Conservation (phyloP, 2,329 filamentous ascomycete genomes). For the Elsinoe arachidis region DNA sequence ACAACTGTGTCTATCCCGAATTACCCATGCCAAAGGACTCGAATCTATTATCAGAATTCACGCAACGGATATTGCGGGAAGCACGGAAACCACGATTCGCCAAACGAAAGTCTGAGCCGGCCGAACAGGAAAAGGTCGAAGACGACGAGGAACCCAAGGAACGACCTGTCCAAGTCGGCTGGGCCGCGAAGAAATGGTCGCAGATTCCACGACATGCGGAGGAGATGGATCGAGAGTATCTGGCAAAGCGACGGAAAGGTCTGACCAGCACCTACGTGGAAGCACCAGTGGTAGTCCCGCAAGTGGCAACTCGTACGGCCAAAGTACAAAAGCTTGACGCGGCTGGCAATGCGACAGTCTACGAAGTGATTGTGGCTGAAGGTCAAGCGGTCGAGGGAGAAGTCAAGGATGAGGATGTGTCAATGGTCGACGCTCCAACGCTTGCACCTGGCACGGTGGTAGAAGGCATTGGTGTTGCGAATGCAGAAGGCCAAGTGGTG, state of each 20-base stretch:
- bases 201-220: conserved; percentile 49
- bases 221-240: conserved; percentile 51
- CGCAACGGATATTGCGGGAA: conserved; percentile 71
- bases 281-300: conserved; percentile 14
- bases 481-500: conserved; percentile 52
- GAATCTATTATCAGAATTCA: conserved; percentile 66
- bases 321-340: conserved; percentile 72
- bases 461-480: conserved; percentile 52
- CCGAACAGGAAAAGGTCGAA: conserved; percentile 51
- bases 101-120: conserved; percentile 57
- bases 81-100: conserved; percentile 69
- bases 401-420: conserved; percentile 52
- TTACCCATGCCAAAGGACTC: conserved; percentile 83
- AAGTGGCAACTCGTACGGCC: conserved; percentile 56
- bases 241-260: conserved; percentile 54
- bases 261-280: conserved; percentile 44
- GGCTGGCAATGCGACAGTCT: conserved; percentile 71
- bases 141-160: conserved; percentile 26
- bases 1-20: conserved; percentile 67
- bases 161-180: conserved; percentile 33
- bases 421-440: conserved; percentile 35
- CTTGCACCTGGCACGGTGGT: conserved; percentile 49
- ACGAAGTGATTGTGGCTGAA: conserved; percentile 72
- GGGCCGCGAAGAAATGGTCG: conserved; percentile 50
- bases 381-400: conserved; percentile 76